Conservation (phyloP, 1,284 basidiomycete genomes). For the Ganoderma boninense region DNA sequence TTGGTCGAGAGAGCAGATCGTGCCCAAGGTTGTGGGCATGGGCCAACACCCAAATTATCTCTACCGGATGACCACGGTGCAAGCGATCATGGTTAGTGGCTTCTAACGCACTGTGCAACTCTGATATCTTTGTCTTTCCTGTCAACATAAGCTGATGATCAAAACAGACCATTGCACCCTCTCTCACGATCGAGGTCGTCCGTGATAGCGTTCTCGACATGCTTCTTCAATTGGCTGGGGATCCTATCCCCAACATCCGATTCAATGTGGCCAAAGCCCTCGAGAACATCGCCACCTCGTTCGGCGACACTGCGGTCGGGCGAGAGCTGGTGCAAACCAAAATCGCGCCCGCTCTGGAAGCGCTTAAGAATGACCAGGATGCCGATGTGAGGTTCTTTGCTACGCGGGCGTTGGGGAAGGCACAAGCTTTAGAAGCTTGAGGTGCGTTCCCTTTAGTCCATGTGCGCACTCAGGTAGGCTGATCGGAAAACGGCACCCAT, state of each 20-base stretch:
- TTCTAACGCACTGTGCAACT: conserved; percentile 16
- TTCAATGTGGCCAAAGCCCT: conserved; percentile 98
- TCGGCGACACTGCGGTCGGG: conserved; percentile 75
- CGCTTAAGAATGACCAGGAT: conserved; percentile 90
- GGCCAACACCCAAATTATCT: conserved; percentile 97
- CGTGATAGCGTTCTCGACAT: conserved; percentile 88
- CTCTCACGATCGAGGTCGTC: conserved; percentile 89
- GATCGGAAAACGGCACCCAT: neutral
- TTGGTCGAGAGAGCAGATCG: conserved; percentile 95
- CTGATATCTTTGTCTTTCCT: conserved; percentile 14
- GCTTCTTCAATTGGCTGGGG: conserved; percentile 85
- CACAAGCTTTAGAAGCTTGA: conserved; percentile 36
- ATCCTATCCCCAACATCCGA: conserved; percentile 98
- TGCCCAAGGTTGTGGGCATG: conserved; percentile 98
- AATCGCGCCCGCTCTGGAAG: conserved; percentile 86
- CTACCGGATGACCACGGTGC: conserved; percentile 99
- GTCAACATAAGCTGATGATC: conserved; percentile 26
- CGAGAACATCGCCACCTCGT: conserved; percentile 84
- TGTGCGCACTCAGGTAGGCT: neutral
- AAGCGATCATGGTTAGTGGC: conserved; percentile 90
- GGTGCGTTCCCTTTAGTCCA: conserved; percentile 24
- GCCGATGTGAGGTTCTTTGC: conserved; percentile 96
- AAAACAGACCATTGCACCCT: conserved; percentile 90
- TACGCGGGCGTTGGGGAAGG: conserved; percentile 72
- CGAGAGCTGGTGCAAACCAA: conserved; percentile 77